phyloP scores from a whole-genome alignment of 148 eudicot species.

The Cornus suecica region DNA sequence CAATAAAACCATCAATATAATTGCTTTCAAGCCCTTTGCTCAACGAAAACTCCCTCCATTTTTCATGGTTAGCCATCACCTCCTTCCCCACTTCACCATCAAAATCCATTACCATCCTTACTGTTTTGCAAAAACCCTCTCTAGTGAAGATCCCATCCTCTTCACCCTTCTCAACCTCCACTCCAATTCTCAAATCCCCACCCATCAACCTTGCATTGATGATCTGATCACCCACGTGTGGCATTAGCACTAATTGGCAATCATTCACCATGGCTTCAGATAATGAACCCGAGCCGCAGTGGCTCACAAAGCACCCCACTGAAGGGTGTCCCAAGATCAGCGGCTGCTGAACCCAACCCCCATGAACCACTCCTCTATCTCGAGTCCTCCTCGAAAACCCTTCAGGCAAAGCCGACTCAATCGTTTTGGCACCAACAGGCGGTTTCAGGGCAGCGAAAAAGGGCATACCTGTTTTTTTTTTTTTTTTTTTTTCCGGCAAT shows the following conservation, averaged over 20 bases:
- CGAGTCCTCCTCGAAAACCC: constrained; percentile 31
- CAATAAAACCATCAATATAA: constrained; percentile 37
- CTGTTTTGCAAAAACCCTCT: constrained; percentile 35
- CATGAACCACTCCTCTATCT: constrained; percentile 36
- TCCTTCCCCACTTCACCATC: constrained; percentile 27
- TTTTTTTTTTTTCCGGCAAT: no score
- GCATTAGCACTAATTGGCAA: constrained; percentile 50
- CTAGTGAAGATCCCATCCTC: constrained; percentile 38
- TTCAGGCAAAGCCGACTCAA: constrained; percentile 43
- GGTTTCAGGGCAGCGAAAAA: constrained; percentile 52
- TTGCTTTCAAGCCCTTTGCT: constrained; percentile 36
- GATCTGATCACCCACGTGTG: constrained; percentile 38
- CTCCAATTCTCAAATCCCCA: constrained; percentile 35
- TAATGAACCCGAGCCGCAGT: constrained; percentile 48
- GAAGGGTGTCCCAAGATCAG: constrained; percentile 41
- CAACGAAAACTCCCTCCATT: constrained; percentile 43
- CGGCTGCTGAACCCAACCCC: constrained; percentile 54
- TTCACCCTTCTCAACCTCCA: constrained; percentile 38
- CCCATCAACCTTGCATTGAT: constrained; percentile 44
- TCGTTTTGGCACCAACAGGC: constrained; percentile 31
- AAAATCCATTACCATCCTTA: constrained; percentile 30
- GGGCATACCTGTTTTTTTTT: constrained; percentile 50
- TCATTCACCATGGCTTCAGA: constrained; percentile 41
- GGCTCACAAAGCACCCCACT: constrained; percentile 51
- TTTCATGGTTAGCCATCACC: constrained; percentile 30